Percentiles rank a stretch among this genome's conserved stretches.
These are phyloP conservation scores for Drechslerella dactyloides DNA, from an alignment of 2,329 filamentous ascomycete genomes.

Conservation along the genomic window DNA sequence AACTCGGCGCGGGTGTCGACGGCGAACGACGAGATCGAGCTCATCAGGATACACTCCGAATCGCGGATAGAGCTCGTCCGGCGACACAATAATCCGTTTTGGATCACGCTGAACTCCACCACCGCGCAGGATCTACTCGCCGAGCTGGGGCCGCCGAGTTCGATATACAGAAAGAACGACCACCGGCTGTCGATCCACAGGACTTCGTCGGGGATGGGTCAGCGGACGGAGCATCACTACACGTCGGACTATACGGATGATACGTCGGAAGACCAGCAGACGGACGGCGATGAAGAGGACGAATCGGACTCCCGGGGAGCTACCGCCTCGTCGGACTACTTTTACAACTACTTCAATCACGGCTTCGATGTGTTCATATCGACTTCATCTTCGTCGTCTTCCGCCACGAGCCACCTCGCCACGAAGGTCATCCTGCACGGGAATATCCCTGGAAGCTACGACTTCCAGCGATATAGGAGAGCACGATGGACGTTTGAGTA, in stretches of 20 bases:
- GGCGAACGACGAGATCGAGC: slow-evolving; percentile 85
- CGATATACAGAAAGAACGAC: slow-evolving; percentile 90
- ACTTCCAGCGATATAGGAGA: slow-evolving; percentile 91
- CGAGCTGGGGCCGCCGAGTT: slow-evolving; percentile 89
- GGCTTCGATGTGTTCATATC: slow-evolving; percentile 95
- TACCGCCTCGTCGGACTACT: slow-evolving; percentile 73
- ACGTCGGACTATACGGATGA: slow-evolving; percentile 68
- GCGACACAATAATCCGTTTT: slow-evolving; percentile 70
- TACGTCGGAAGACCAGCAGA: slow-evolving; percentile 63
- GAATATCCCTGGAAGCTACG: slow-evolving; percentile 93
- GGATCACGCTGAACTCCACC: slow-evolving; percentile 80
- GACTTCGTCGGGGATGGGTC: slow-evolving; percentile 50
- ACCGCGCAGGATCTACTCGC: slow-evolving; percentile 89
- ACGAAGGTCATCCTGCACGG: slow-evolving; percentile 93
- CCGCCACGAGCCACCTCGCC: slow-evolving; percentile 75
- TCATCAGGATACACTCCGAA: slow-evolving; percentile 77
- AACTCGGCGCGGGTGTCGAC: slow-evolving; percentile 53
- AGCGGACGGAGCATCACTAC: slow-evolving; percentile 44
- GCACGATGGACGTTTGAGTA: slow-evolving; percentile 72
- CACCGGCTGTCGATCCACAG: slow-evolving; percentile 86
- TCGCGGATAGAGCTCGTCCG: slow-evolving; percentile 79
- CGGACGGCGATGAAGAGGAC: slow-evolving; percentile 65
- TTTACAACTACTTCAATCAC: slow-evolving; percentile 97
- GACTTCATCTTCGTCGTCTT: slow-evolving; percentile 70
- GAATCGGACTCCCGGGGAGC: slow-evolving; percentile 58